A percentile compares a stretch with the other conserved stretches of the same genome.
Conservation (phyloP, 805 yeast species). For the Phaffomyces antillensis region DNA sequence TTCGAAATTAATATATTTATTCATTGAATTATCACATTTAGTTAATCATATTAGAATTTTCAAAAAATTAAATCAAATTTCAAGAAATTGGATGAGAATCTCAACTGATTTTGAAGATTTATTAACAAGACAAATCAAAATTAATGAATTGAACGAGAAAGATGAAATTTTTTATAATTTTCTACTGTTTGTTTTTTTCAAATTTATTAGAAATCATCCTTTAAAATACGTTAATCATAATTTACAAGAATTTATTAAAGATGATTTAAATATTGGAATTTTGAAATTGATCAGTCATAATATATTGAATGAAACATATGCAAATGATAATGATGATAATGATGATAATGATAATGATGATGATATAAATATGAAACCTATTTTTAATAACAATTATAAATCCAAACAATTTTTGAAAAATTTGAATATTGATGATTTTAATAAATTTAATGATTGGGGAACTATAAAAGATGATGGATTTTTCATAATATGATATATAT, state of each 20-base stretch:
- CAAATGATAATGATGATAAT: background rate
- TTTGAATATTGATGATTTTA: background rate
- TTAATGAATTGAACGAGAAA: background rate
- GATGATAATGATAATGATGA: no score
- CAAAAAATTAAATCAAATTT: constrained; percentile 26
- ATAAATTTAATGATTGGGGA: constrained; percentile 5
- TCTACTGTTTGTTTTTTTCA: constrained; percentile 14
- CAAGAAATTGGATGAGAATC: constrained; percentile 40
- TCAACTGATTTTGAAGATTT: constrained; percentile 41
- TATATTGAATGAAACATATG: background rate
- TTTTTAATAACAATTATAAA: background rate
- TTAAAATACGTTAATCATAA: constrained; percentile 9
- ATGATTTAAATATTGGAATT: constrained; percentile 5
- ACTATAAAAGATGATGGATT: constrained; percentile 1
- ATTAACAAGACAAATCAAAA: constrained; percentile 22
- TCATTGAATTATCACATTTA: constrained; percentile 32
- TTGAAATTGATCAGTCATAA: constrained; percentile 4
- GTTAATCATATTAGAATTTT: constrained; percentile 41
- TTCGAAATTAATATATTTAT: constrained; percentile 26
- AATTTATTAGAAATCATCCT: constrained; percentile 19
- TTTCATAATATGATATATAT: background rate
- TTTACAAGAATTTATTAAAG: constrained; percentile 3
- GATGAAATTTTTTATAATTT: constrained; percentile 12
- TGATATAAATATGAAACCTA: background rate
- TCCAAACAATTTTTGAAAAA: background rate